These are phyloP conservation scores for Limnanthes douglasii DNA, from an alignment of 345 rosid species.

Conservation along the genomic window DNA sequence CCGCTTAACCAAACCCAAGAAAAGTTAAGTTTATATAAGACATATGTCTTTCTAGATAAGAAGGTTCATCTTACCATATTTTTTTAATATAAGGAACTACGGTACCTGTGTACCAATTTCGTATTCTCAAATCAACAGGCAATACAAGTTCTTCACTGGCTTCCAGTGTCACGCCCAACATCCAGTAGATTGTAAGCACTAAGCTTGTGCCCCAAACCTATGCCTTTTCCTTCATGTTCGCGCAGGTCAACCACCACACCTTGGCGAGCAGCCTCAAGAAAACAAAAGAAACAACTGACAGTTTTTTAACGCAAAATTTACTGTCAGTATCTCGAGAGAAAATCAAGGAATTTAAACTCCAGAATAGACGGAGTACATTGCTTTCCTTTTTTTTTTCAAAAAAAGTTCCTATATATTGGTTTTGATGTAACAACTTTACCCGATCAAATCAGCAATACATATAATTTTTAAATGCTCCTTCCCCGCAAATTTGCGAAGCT, in stretches of 20 bases:
- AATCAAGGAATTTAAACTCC: no score
- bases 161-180: conserved; percentile 48
- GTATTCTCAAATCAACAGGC: conserved; percentile 61
- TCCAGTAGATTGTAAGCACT: conserved; percentile 55
- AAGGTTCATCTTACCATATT: no score
- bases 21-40: no score
- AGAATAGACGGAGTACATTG: no score
- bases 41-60: no score
- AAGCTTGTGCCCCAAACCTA: conserved; percentile 59
- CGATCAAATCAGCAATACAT: conserved; percentile 56
- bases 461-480: conserved; percentile 36
- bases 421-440: no score
- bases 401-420: no score
- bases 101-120: conserved; percentile 76
- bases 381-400: no score
- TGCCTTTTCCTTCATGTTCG: conserved; percentile 64
- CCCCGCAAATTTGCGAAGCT: conserved; percentile 40
- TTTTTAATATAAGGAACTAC: no score
- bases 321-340: no score
- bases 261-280: conserved; percentile 49
- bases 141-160: conserved; percentile 53
- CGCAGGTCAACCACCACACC: conserved; percentile 63
- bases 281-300: neutral
- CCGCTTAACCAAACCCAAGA: no score
- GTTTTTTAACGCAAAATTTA: no score